Conservation (phyloP, 192 early-diverging fungal species). For the Backusella tuberculispora region DNA sequence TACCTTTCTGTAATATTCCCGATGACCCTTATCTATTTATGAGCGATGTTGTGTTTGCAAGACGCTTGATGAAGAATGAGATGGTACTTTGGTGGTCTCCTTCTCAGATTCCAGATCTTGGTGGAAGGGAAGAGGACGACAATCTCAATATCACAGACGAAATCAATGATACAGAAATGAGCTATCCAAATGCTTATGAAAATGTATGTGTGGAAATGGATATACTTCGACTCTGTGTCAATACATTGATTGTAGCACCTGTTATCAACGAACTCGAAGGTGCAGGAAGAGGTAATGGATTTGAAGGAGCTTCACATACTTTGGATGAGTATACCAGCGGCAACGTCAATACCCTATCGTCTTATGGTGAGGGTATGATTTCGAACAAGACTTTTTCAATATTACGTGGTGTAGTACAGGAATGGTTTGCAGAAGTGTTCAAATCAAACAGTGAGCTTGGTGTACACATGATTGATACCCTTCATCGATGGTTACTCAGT, state of each 20-base stretch:
- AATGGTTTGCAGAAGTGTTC: constrained; percentile 67
- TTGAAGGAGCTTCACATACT: constrained; percentile 53
- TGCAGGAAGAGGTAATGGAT: constrained; percentile 39
- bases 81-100: constrained; percentile 93
- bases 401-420: constrained; percentile 75
- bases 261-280: constrained; percentile 84
- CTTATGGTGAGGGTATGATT: constrained; percentile 47
- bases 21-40: constrained; percentile 82
- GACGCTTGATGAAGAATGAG: constrained; percentile 75
- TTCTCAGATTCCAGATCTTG: constrained; percentile 80
- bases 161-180: constrained; percentile 73
- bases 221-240: constrained; percentile 78
- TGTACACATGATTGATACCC: constrained; percentile 69
- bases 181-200: constrained; percentile 72
- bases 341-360: constrained; percentile 40
- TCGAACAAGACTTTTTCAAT: constrained; percentile 71
- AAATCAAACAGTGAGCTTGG: constrained; percentile 65
- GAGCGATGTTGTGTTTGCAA: constrained; percentile 84
- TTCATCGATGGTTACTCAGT: constrained; percentile 89
- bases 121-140: constrained; percentile 85
- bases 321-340: constrained; percentile 66
- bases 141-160: constrained; percentile 57
- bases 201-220: constrained; percentile 88
- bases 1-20: constrained; percentile 91
- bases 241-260: constrained; percentile 77